phyloP scores from a whole-genome alignment of 148 eudicot species.

The Euryodendron excelsum region DNA sequence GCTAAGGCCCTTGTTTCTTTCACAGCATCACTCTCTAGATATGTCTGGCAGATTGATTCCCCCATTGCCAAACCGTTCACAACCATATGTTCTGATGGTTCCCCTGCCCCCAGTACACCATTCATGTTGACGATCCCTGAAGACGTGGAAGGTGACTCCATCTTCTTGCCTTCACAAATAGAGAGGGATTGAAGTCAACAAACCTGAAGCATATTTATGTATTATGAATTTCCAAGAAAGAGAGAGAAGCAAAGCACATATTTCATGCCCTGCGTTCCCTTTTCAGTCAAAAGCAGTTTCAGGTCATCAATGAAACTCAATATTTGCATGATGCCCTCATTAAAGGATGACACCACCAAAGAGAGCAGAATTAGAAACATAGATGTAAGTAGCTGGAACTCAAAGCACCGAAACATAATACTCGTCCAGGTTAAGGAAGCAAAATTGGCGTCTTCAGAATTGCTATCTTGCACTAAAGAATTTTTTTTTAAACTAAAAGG shows the following conservation, averaged over 20 bases:
- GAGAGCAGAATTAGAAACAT: not conserved
- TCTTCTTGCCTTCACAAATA: not conserved
- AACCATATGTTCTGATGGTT: not conserved
- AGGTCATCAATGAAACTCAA: not conserved
- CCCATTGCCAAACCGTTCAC: not conserved
- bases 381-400: too few relatives aligned
- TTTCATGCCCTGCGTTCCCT: not conserved
- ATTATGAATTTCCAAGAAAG: not conserved
- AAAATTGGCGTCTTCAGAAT: not conserved
- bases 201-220: not conserved
- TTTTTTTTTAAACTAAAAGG: not conserved
- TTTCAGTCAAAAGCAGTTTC: not conserved
- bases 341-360: not conserved
- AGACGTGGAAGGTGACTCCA: not conserved
- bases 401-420: too few relatives aligned
- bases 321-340: not conserved
- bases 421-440: too few relatives aligned
- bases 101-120: not conserved
- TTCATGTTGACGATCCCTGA: not conserved
- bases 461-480: not conserved
- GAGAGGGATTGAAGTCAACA: not conserved
- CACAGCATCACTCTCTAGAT: conserved; percentile 3
- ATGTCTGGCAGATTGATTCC: not conserved
- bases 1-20: conserved; percentile 17
- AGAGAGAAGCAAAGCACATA: not conserved